Evolutionary conservation across 768 basidiomycete genomes (phyloP).

Genomic region (Pseudohyphozyma bogoriensis): DNA sequence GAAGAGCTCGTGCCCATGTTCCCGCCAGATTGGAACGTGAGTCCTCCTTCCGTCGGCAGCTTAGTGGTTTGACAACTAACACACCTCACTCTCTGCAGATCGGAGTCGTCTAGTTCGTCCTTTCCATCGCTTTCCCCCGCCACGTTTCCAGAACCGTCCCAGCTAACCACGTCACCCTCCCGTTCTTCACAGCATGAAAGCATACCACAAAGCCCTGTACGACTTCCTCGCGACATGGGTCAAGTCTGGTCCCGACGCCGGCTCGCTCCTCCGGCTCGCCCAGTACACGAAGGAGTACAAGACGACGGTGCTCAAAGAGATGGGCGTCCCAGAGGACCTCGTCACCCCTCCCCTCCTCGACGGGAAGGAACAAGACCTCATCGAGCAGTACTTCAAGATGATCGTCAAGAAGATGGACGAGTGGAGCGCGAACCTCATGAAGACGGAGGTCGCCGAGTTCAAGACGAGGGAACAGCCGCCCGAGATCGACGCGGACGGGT

Average conservation of each 20-base stretch:
- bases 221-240: conserved; percentile 59
- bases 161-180: neutral
- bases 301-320: conserved; percentile 77
- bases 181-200: conserved; percentile 46
- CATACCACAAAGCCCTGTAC: conserved; percentile 82
- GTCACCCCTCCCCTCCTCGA: conserved; percentile 84
- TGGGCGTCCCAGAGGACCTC: conserved; percentile 67
- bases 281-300: conserved; percentile 96
- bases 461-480: conserved; percentile 70
- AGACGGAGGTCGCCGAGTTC: conserved; percentile 77
- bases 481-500: conserved; percentile 75
- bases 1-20: conserved; percentile 82
- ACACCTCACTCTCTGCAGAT: conserved; percentile 8
- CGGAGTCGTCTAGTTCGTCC: conserved; percentile 19
- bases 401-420: conserved; percentile 94
- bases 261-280: conserved; percentile 68
- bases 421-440: conserved; percentile 90
- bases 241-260: conserved; percentile 72
- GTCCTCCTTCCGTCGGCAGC: conserved; percentile 54
- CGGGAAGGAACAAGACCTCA: conserved; percentile 82
- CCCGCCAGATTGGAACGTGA: conserved; percentile 83
- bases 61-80: neutral
- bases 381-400: conserved; percentile 88
- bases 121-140: neutral
- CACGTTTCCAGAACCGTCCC: neutral